These are phyloP conservation scores for Geotrichum siamense DNA, from an alignment of 1,139 yeast genomes.

Conservation along the genomic window DNA sequence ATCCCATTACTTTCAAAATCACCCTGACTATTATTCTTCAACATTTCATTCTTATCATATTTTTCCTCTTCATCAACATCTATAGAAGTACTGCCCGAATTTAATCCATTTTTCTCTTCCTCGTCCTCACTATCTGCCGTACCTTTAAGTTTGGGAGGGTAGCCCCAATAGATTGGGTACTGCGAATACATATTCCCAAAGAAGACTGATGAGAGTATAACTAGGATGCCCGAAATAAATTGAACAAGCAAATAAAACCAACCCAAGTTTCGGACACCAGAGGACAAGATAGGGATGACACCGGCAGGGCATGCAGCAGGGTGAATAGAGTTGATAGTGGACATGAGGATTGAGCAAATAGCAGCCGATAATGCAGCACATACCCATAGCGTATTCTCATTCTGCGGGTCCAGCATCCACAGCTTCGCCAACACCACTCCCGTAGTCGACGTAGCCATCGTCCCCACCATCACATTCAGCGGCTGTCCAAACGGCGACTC, in stretches of 20 bases:
- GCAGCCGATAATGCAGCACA: conserved; percentile 58
- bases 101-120: too few species aligned
- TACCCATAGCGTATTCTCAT: conserved; percentile 44
- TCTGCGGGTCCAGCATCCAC: conserved; percentile 40
- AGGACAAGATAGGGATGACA: conserved; percentile 49
- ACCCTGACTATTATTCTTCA: too few species aligned
- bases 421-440: conserved; percentile 53
- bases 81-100: too few species aligned
- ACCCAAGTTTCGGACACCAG: conserved; percentile 43
- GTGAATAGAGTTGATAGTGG: conserved; percentile 50
- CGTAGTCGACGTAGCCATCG: conserved; percentile 46
- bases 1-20: too few species aligned
- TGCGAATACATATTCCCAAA: conserved; percentile 49
- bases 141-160: conserved; percentile 31
- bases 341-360: conserved; percentile 49
- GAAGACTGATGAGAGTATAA: conserved; percentile 47
- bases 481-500: conserved; percentile 63
- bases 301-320: conserved; percentile 77
- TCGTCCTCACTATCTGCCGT: background rate
- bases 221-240: conserved; percentile 44
- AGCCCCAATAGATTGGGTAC: conserved; percentile 64
- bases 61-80: too few species aligned
- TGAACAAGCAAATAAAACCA: conserved; percentile 66
- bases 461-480: conserved; percentile 51
- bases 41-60: too few species aligned